These are phyloP conservation scores for Stemphylium beticola DNA, from an alignment of 2,329 filamentous ascomycete species.

Conservation along the genomic window DNA sequence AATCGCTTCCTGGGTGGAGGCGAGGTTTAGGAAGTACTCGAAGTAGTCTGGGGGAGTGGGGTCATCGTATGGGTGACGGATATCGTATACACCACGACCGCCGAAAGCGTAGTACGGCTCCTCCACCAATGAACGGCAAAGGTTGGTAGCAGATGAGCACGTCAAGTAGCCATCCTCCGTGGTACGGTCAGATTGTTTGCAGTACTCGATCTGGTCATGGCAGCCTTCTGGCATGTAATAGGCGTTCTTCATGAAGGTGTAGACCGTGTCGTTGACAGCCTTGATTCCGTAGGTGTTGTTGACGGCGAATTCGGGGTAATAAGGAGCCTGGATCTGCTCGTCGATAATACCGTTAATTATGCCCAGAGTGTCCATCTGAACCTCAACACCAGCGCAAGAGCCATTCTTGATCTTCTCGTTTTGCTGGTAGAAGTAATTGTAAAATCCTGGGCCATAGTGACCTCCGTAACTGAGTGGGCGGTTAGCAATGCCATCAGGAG, in stretches of 20 bases:
- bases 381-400: constrained; percentile 53
- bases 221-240: constrained; percentile 59
- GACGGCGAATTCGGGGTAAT: constrained; percentile 58
- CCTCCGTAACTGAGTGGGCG: constrained; percentile 42
- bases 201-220: constrained; percentile 57
- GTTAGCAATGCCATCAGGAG: not conserved
- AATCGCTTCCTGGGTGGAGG: constrained; percentile 58
- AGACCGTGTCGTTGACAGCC: constrained; percentile 55
- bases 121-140: constrained; percentile 56
- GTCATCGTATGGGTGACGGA: constrained; percentile 58
- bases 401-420: constrained; percentile 60
- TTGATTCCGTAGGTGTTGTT: constrained; percentile 63
- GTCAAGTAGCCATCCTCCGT: constrained; percentile 37
- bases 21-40: constrained; percentile 59
- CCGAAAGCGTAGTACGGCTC: constrained; percentile 50
- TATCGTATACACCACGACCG: constrained; percentile 62
- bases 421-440: constrained; percentile 63
- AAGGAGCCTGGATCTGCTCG: constrained; percentile 55
- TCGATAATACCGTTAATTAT: constrained; percentile 64
- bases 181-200: constrained; percentile 43
- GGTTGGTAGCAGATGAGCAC: constrained; percentile 46
- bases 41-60: constrained; percentile 61
- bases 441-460: constrained; percentile 62
- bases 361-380: constrained; percentile 61
- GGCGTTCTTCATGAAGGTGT: constrained; percentile 52